These are phyloP conservation scores for Agaricus bisporus DNA, from an alignment of 768 basidiomycete species.

Conservation along the genomic window DNA sequence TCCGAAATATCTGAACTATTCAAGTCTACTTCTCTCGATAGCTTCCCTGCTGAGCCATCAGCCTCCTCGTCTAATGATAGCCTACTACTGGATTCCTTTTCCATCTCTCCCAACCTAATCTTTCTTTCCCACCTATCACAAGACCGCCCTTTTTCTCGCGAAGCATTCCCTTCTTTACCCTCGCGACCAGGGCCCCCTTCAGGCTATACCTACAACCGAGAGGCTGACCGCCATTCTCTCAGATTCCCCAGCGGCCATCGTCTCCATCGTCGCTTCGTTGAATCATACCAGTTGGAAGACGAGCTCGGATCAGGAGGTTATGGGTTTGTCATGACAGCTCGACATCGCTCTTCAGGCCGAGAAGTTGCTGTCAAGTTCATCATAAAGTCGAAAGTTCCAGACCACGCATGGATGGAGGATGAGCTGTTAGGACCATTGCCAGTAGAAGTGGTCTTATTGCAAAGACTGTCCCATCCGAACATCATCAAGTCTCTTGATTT, in stretches of 20 bases:
- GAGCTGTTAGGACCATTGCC: slow-evolving; percentile 60
- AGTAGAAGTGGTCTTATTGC: slow-evolving; percentile 75
- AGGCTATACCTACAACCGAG: slow-evolving; percentile 20
- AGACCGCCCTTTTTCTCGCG: not conserved
- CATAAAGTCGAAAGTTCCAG: slow-evolving; percentile 66
- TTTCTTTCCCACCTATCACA: slow-evolving; percentile 2
- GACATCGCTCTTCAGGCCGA: slow-evolving; percentile 45
- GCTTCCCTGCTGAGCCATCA: not conserved
- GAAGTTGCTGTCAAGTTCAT: slow-evolving; percentile 97
- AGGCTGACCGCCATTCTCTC: slow-evolving; percentile 29
- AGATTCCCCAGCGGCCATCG: slow-evolving; percentile 56
- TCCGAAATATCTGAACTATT: slow-evolving; percentile 8
- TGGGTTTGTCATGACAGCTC: slow-evolving; percentile 90
- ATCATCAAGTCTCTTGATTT: slow-evolving; percentile 81
- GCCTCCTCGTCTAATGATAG: not conserved
- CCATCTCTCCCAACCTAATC: not conserved
- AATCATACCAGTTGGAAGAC: slow-evolving; percentile 56
- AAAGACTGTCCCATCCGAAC: slow-evolving; percentile 67
- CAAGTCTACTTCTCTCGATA: not conserved
- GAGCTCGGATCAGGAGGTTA: slow-evolving; percentile 90
- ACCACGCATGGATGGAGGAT: slow-evolving; percentile 59
- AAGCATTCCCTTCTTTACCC: slow-evolving; percentile 4
- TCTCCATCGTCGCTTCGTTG: slow-evolving; percentile 56
- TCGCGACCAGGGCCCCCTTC: not conserved
- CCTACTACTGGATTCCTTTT: not conserved